Evolutionary conservation across 176 grass and related monocot genomes (phyloP).

Genomic region (Avena eriantha): DNA sequence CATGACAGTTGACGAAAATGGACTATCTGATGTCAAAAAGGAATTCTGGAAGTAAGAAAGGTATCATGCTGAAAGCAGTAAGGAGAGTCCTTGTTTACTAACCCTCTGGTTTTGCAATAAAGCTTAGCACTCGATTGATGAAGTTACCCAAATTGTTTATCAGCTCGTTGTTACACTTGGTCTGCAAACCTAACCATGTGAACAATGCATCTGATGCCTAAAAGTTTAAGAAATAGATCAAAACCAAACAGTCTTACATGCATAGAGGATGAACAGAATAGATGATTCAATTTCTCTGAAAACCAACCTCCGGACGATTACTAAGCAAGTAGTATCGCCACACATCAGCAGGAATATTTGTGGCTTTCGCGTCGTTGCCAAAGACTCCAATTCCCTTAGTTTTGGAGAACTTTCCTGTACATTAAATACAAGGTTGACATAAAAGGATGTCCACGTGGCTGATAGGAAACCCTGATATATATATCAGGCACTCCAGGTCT

Average conservation of each 20-base stretch:
- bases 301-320: constrained; percentile 73
- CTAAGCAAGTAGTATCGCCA: constrained; percentile 86
- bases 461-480: not conserved
- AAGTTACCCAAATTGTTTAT: constrained; percentile 85
- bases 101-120: constrained; percentile 82
- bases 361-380: constrained; percentile 84
- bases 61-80: not conserved
- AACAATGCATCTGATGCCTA: constrained; percentile 87
- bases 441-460: not conserved
- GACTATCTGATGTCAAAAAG: not conserved
- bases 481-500: not conserved
- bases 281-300: not conserved
- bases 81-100: constrained; percentile 26
- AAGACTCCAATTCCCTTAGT: constrained; percentile 77
- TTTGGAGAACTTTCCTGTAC: constrained; percentile 82
- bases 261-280: not conserved
- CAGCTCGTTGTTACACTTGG: constrained; percentile 74
- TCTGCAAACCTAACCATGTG: constrained; percentile 76
- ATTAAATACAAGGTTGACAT: not conserved
- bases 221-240: constrained; percentile 32
- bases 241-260: constrained; percentile 6
- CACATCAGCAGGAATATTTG: constrained; percentile 76
- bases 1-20: not conserved
- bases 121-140: constrained; percentile 79
- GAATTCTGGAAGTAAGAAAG: not conserved